Evolutionary conservation across 176 grass and related monocot genomes (phyloP).

Genomic region (Triticum dicoccoides): DNA sequence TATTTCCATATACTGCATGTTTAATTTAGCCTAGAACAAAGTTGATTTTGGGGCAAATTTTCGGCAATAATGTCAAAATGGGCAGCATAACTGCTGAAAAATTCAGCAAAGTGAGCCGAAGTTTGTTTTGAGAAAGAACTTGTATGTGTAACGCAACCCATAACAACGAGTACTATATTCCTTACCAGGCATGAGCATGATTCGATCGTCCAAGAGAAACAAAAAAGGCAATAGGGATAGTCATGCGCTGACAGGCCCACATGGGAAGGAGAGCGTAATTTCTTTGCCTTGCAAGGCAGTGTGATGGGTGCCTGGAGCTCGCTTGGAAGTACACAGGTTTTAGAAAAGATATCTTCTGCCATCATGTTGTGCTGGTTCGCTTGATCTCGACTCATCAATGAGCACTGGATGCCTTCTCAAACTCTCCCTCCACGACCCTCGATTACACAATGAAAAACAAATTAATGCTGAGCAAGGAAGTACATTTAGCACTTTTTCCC

Average conservation of each 20-base stretch:
- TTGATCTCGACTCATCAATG: conserved; percentile 15
- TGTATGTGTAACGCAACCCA: neutral
- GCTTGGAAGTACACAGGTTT: conserved; percentile 20
- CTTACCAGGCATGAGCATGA: too few relatives aligned
- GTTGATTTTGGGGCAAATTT: neutral
- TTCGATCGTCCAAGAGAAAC: neutral
- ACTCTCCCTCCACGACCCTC: too few relatives aligned
- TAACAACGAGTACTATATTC: too few relatives aligned
- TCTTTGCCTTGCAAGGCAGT: conserved; percentile 30
- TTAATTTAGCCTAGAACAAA: neutral
- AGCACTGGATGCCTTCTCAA: too few relatives aligned
- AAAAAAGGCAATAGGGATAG: neutral
- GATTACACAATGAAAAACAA: too few relatives aligned
- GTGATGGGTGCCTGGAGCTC: conserved; percentile 19
- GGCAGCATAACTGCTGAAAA: neutral
- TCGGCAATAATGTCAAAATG: neutral
- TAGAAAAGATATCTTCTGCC: conserved; percentile 30
- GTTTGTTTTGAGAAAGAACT: neutral
- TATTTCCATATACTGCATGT: neutral
- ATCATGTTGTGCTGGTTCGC: conserved; percentile 16
- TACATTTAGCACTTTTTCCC: neutral
- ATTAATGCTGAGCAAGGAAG: too few relatives aligned
- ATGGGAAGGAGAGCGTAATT: conserved; percentile 33
- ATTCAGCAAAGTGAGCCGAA: neutral
- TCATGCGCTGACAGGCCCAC: conserved; percentile 20